Conservation (phyloP, 2,329 filamentous ascomycete species). For the Diaporthe ilicicola region DNA sequence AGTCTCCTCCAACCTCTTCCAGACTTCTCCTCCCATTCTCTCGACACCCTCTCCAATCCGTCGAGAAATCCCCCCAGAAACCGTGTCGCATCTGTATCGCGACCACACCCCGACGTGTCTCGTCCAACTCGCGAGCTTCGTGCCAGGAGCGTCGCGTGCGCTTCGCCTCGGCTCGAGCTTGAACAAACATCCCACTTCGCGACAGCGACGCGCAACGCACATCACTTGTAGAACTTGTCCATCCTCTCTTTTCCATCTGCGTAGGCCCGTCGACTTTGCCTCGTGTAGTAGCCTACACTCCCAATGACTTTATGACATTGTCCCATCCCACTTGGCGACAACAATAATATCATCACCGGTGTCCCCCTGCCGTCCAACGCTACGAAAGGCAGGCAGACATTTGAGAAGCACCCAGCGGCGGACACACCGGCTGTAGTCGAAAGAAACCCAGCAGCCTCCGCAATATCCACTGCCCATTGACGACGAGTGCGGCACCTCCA, state of each 20-base stretch:
- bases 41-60: conserved; percentile 9
- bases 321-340: neutral
- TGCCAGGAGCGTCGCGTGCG: conserved; percentile 18
- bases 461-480: neutral
- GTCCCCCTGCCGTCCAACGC: neutral
- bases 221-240: conserved; percentile 12
- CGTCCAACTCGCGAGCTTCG: neutral
- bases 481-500: neutral
- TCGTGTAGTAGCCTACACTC: conserved; percentile 14
- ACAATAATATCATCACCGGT: conserved; percentile 1
- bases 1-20: conserved; percentile 29
- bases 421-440: conserved; percentile 33
- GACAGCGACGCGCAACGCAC: conserved; percentile 15
- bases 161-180: conserved; percentile 3
- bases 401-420: neutral
- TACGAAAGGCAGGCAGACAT: neutral
- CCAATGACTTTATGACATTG: conserved; percentile 26
- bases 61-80: neutral
- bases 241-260: conserved; percentile 12
- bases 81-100: conserved; percentile 30
- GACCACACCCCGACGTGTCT: conserved; percentile 4
- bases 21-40: neutral
- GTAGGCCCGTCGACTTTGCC: conserved; percentile 15
- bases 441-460: conserved; percentile 1
- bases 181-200: conserved; percentile 21